Evolutionary conservation across 2,329 filamentous ascomycete species (phyloP).

Genomic region (Cladophialophora yegresii): DNA sequence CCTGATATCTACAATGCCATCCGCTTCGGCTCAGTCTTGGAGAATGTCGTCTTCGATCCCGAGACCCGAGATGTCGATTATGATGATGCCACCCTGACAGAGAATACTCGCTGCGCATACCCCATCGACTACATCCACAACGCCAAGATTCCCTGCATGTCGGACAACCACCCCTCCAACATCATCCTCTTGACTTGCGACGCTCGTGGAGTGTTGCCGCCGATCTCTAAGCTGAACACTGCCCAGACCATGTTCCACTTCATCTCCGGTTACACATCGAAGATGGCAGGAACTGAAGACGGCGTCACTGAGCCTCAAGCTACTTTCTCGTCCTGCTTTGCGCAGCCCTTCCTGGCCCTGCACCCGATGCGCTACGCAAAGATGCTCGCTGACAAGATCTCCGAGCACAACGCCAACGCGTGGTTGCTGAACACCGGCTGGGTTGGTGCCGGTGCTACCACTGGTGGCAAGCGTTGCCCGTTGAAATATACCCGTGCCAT

Average conservation of each 20-base stretch:
- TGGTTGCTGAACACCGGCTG: constrained; percentile 99
- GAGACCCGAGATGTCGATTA: constrained; percentile 89
- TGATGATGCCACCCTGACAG: constrained; percentile 89
- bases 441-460: constrained; percentile 87
- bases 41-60: constrained; percentile 98
- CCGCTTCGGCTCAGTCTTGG: constrained; percentile 92
- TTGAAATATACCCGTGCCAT: constrained; percentile 99
- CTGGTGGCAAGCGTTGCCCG: constrained; percentile 93
- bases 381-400: constrained; percentile 98
- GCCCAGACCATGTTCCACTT: constrained; percentile 99
- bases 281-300: constrained; percentile 99
- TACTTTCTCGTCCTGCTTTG: constrained; percentile 99
- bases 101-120: constrained; percentile 98
- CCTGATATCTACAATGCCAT: constrained; percentile 97
- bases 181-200: constrained; percentile 98
- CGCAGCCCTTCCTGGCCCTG: constrained; percentile 96
- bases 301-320: constrained; percentile 96
- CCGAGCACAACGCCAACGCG: constrained; percentile 89
- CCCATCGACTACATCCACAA: constrained; percentile 99
- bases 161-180: constrained; percentile 85
- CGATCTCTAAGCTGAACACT: constrained; percentile 93
- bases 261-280: constrained; percentile 99
- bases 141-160: constrained; percentile 96
- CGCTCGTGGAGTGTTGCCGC: constrained; percentile 92
- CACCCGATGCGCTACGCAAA: constrained; percentile 99